These are phyloP conservation scores for Cyclotella baltica DNA, from an alignment of 108 stramenopile genomes.

Conservation along the genomic window DNA sequence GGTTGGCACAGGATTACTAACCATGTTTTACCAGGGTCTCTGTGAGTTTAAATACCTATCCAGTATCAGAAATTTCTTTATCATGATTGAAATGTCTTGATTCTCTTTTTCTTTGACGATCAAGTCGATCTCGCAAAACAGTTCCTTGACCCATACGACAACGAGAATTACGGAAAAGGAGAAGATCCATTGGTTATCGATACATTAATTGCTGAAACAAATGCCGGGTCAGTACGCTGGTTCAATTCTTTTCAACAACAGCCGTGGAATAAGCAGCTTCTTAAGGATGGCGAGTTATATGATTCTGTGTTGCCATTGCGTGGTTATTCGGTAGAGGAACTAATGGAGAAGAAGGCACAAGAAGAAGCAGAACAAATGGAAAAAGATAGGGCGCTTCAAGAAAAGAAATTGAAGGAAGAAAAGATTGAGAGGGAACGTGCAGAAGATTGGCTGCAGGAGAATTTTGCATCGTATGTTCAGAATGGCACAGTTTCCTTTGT, in stretches of 20 bases:
- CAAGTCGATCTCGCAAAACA: constrained; percentile 90
- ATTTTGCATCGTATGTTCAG: constrained; percentile 22
- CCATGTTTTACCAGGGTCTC: constrained; percentile 88
- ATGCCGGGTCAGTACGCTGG: constrained; percentile 86
- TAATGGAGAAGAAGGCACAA: constrained; percentile 69
- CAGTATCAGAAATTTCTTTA: not conserved
- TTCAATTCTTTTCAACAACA: constrained; percentile 80
- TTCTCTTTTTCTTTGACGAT: not conserved
- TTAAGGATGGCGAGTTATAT: constrained; percentile 71
- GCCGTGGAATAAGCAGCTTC: constrained; percentile 63
- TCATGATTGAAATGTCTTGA: not conserved
- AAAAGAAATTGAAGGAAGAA: constrained; percentile 60
- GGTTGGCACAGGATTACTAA: constrained; percentile 80
- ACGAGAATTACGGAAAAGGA: constrained; percentile 90
- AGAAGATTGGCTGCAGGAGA: constrained; percentile 25
- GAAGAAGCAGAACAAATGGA: constrained; percentile 62
- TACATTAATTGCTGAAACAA: constrained; percentile 90
- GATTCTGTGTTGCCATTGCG: constrained; percentile 74
- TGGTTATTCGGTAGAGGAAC: constrained; percentile 78
- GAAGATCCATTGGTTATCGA: constrained; percentile 91
- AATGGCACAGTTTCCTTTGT: constrained; percentile 28
- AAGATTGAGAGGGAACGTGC: constrained; percentile 34
- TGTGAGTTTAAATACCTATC: constrained; percentile 15
- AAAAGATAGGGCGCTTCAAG: constrained; percentile 50
- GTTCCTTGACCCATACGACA: constrained; percentile 93